Evolutionary conservation across 108 stramenopile species (phyloP).

Genomic region (Aurantiochytrium sp.): DNA sequence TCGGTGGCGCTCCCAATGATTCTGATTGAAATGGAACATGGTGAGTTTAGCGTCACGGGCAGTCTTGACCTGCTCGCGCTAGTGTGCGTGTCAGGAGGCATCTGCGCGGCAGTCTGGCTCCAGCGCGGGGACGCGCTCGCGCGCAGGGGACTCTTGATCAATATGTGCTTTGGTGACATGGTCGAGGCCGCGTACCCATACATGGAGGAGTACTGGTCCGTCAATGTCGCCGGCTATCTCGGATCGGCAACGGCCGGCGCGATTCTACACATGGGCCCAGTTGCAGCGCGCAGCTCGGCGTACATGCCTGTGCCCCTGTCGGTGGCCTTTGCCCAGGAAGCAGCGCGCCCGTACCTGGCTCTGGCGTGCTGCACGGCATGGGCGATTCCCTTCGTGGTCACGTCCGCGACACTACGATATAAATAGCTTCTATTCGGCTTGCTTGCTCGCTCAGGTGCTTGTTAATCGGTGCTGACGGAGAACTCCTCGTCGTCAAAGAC

Average conservation of each 20-base stretch:
- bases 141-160: conserved; percentile 60
- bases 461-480: too few relatives aligned
- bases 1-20: conserved; percentile 66
- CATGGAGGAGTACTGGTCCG: conserved; percentile 59
- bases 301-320: conserved; percentile 62
- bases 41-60: conserved; percentile 61
- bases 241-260: conserved; percentile 58
- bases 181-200: conserved; percentile 77
- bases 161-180: conserved; percentile 73
- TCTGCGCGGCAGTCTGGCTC: conserved; percentile 61
- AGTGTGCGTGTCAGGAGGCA: conserved; percentile 70
- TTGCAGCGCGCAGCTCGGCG: conserved; percentile 46
- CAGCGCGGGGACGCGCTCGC: conserved; percentile 40
- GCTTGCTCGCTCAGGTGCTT: too few relatives aligned
- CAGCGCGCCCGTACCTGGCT: neutral
- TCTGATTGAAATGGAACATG: conserved; percentile 71
- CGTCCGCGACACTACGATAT: too few relatives aligned
- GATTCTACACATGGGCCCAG: conserved; percentile 22
- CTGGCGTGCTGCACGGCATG: neutral
- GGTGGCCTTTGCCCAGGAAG: neutral
- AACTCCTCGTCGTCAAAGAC: neutral
- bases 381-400: neutral
- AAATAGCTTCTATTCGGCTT: too few relatives aligned
- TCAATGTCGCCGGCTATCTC: conserved; percentile 63
- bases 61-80: conserved; percentile 69